phyloP scores from a whole-genome alignment of 306 rosid genomes.

The Cucumis melo region DNA sequence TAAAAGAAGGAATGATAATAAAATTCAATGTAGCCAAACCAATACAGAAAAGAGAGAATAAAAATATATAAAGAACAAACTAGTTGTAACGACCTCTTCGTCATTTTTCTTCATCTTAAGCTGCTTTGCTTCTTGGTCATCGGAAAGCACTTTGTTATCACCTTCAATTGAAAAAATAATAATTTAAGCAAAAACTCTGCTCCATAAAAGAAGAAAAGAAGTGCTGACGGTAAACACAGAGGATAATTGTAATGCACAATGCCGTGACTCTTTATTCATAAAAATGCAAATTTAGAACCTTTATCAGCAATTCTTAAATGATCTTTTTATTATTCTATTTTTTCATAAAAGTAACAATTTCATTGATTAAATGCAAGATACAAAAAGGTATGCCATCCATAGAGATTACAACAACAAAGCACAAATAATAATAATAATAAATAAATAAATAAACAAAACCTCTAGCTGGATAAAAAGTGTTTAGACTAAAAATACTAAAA shows the following conservation, averaged over 20 bases:
- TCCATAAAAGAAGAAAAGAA: neutral
- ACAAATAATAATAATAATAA: too few species aligned
- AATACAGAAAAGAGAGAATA: neutral
- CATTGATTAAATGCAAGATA: too few species aligned
- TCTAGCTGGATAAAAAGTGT: neutral
- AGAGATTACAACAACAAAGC: neutral
- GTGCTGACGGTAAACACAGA: neutral
- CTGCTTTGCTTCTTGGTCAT: conserved; percentile 29
- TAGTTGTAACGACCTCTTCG: conserved; percentile 1
- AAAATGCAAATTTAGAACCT: neutral
- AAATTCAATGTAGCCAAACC: neutral
- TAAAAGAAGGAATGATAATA: neutral
- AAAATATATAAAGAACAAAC: neutral
- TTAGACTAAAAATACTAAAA: neutral
- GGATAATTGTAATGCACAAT: neutral
- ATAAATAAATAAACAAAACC: too few species aligned
- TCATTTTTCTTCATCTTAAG: conserved; percentile 24
- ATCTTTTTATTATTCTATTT: neutral
- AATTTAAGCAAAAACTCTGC: conserved; percentile 5
- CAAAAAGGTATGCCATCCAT: neutral
- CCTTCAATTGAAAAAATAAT: conserved; percentile 16
- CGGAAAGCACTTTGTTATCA: conserved; percentile 26
- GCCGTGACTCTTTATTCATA: neutral
- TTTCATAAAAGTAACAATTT: neutral
- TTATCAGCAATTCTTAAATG: neutral